Percentiles rank a stretch among this genome's conserved stretches.
phyloP scores from a whole-genome alignment of 352 stramenopile species.

The Hyaloperonospora arabidopsidis region DNA sequence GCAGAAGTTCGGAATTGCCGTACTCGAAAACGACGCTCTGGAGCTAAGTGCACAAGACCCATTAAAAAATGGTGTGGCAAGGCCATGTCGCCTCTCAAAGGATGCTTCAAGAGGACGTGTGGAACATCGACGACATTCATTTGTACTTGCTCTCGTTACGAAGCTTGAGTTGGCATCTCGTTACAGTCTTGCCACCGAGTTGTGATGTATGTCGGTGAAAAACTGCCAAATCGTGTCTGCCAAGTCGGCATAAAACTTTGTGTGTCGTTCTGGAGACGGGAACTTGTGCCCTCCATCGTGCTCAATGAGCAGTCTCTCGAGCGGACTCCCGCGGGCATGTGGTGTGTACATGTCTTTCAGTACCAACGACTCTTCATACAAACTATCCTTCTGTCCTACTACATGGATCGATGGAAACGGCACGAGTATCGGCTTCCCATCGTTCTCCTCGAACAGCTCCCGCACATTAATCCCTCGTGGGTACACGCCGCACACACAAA shows the following conservation, averaged over 20 bases:
- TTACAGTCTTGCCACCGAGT: slow-evolving; percentile 26
- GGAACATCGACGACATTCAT: no score
- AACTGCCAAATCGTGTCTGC: slow-evolving; percentile 39
- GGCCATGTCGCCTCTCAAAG: no score
- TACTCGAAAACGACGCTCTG: no score
- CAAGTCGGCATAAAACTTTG: slow-evolving; percentile 36
- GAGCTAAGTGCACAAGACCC: no score
- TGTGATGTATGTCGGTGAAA: slow-evolving; percentile 32
- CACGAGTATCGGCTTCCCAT: slow-evolving; percentile 32
- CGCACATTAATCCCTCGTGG: slow-evolving; percentile 32
- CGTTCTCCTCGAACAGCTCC: slow-evolving; percentile 35
- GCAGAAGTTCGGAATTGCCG: no score
- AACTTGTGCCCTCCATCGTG: slow-evolving; percentile 59
- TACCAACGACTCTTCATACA: slow-evolving; percentile 37
- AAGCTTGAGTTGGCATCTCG: no score
- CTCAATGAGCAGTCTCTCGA: slow-evolving; percentile 36
- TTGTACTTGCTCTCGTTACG: no score
- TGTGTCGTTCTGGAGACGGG: slow-evolving; percentile 42
- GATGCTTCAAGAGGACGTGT: no score
- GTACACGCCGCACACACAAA: slow-evolving; percentile 42
- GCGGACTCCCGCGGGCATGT: slow-evolving; percentile 26
- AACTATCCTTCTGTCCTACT: slow-evolving; percentile 36
- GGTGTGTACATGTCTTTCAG: slow-evolving; percentile 40
- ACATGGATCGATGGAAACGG: slow-evolving; percentile 58
- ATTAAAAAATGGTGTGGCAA: no score